Conservation (phyloP, 306 rosid genomes). For the Trifolium repens region DNA sequence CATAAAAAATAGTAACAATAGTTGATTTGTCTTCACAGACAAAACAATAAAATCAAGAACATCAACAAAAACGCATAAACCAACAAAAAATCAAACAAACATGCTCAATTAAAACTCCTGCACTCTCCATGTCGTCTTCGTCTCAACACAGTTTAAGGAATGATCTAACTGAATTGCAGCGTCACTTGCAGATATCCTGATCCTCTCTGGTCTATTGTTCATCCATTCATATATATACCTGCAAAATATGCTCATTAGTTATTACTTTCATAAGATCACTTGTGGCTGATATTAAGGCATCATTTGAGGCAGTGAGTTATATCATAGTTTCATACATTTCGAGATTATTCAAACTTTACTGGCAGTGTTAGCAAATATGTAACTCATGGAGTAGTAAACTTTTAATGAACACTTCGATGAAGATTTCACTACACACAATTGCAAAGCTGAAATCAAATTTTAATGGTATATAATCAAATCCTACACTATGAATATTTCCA, state of each 20-base stretch:
- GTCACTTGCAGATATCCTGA: conserved; percentile 75
- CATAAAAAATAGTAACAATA: no score
- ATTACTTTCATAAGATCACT: conserved; percentile 22
- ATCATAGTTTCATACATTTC: conserved; percentile 3
- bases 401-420: no score
- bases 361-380: no score
- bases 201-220: conserved; percentile 80
- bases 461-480: no score
- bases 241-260: conserved; percentile 38
- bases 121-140: conserved; percentile 56
- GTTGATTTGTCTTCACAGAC: no score
- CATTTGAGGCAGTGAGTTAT: neutral
- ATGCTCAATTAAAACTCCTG: conserved; percentile 51
- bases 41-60: no score
- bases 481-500: no score
- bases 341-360: neutral
- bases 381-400: no score
- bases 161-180: conserved; percentile 87
- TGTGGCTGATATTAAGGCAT: conserved; percentile 9
- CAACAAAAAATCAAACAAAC: no score
- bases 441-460: no score
- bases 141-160: conserved; percentile 66
- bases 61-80: no score
- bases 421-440: no score
- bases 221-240: conserved; percentile 95